Evolutionary conservation across 1,284 basidiomycete species (phyloP).

Genomic region (Puccinia brachypodii): DNA sequence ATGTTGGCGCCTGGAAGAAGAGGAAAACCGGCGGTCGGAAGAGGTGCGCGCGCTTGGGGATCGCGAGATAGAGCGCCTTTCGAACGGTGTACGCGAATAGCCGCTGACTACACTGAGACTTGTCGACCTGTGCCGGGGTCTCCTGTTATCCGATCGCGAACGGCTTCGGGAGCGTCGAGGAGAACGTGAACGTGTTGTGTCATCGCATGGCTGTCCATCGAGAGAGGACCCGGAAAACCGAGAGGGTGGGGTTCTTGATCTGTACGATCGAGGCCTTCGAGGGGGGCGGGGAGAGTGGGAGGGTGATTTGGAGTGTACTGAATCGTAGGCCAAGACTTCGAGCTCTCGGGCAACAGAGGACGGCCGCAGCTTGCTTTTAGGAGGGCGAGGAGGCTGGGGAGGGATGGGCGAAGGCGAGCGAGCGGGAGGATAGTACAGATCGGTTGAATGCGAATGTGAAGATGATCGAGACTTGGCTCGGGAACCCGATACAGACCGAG

Average conservation of each 20-base stretch:
- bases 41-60: slow-evolving; percentile 4
- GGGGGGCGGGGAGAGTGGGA: slow-evolving; percentile 19
- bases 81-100: slow-evolving; percentile 17
- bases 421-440: not conserved
- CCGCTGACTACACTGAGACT: slow-evolving; percentile 12
- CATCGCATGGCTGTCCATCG: slow-evolving; percentile 33
- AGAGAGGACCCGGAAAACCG: slow-evolving; percentile 18
- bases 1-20: slow-evolving; percentile 32
- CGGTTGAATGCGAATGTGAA: slow-evolving; percentile 16
- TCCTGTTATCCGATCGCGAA: slow-evolving; percentile 22
- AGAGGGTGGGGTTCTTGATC: slow-evolving; percentile 7
- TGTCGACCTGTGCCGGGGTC: slow-evolving; percentile 11
- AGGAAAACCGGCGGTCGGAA: slow-evolving; percentile 32
- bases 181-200: slow-evolving; percentile 9
- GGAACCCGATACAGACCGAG: not conserved
- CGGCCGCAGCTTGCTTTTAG: slow-evolving; percentile 31
- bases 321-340: slow-evolving; percentile 13
- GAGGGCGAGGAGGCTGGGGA: slow-evolving; percentile 33
- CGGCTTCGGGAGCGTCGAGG: slow-evolving; percentile 23
- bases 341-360: not conserved
- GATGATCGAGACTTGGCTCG: slow-evolving; percentile 33
- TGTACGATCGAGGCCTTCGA: slow-evolving; percentile 10
- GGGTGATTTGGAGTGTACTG: slow-evolving; percentile 33
- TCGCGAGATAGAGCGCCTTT: slow-evolving; percentile 11
- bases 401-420: slow-evolving; percentile 42